Evolutionary conservation across 768 basidiomycete genomes (phyloP).

Genomic region (Russula lepida): DNA sequence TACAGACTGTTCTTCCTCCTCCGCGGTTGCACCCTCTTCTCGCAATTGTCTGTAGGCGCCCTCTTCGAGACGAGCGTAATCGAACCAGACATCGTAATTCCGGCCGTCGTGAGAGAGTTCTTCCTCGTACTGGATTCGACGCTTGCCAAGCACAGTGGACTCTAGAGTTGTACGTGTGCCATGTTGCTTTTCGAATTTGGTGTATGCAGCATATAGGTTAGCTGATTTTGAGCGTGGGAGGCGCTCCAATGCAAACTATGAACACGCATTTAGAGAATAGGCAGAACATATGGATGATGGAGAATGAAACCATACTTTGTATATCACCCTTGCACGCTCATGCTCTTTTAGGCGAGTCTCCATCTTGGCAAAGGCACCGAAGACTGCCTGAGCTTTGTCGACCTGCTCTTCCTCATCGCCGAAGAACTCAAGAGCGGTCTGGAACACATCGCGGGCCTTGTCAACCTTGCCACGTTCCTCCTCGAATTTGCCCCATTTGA

Average conservation of each 20-base stretch:
- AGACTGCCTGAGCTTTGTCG: constrained; percentile 84
- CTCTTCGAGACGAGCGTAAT: constrained; percentile 90
- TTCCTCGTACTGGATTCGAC: constrained; percentile 98
- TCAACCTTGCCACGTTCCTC: constrained; percentile 52
- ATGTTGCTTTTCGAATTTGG: constrained; percentile 97
- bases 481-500: constrained; percentile 58
- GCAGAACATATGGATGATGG: not conserved
- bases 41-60: constrained; percentile 68
- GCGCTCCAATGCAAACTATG: constrained; percentile 87
- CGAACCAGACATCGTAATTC: constrained; percentile 99
- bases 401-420: constrained; percentile 55
- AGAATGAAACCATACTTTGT: constrained; percentile 62
- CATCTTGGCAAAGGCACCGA: constrained; percentile 93
- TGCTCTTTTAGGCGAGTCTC: constrained; percentile 94
- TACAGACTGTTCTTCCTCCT: constrained; percentile 55
- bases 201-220: constrained; percentile 82
- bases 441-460: constrained; percentile 60
- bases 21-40: constrained; percentile 64
- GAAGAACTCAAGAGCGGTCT: constrained; percentile 58
- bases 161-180: constrained; percentile 84
- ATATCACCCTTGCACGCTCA: constrained; percentile 93
- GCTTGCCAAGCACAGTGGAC: constrained; percentile 89
- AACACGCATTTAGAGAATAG: not conserved
- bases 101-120: constrained; percentile 84
- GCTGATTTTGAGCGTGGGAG: constrained; percentile 90